A percentile compares a stretch with the other conserved stretches of the same genome.
Evolutionary conservation across 2,329 filamentous ascomycete genomes (phyloP).

Genomic region (Cryphonectria radicalis): DNA sequence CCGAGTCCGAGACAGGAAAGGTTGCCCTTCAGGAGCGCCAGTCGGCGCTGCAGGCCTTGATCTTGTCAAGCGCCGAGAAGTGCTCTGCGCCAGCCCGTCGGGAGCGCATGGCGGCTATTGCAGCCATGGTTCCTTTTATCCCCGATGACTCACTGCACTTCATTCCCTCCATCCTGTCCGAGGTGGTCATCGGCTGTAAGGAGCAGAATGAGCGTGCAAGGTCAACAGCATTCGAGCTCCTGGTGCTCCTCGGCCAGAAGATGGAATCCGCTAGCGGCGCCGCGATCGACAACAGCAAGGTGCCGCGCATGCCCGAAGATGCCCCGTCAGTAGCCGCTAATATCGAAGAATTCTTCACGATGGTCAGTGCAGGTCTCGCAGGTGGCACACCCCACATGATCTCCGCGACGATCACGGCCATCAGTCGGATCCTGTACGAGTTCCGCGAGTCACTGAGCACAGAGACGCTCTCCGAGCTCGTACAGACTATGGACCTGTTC

Average conservation of each 20-base stretch:
- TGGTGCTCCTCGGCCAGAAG: constrained; percentile 85
- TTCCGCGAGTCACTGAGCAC: constrained; percentile 74
- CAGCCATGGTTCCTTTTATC: constrained; percentile 78
- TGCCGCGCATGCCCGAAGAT: constrained; percentile 83
- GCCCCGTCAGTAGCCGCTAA: constrained; percentile 77
- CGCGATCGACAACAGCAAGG: constrained; percentile 81
- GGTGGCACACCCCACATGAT: constrained; percentile 96
- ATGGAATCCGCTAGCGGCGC: constrained; percentile 70
- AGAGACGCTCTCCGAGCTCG: constrained; percentile 77
- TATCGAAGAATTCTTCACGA: constrained; percentile 95
- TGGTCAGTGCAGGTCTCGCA: constrained; percentile 94
- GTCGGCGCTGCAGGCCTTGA: constrained; percentile 77
- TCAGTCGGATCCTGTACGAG: constrained; percentile 91
- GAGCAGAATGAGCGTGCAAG: constrained; percentile 96
- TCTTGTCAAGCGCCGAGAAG: constrained; percentile 80
- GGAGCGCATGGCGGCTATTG: constrained; percentile 82
- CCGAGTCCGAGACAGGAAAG: constrained; percentile 77
- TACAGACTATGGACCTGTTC: constrained; percentile 95
- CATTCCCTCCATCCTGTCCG: constrained; percentile 86
- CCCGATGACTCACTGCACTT: constrained; percentile 84
- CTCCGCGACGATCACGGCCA: constrained; percentile 91
- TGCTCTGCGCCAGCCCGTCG: constrained; percentile 84
- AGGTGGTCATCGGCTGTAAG: constrained; percentile 95
- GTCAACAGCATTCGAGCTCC: constrained; percentile 84
- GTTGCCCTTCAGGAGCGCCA: constrained; percentile 77